Evolutionary conservation across 2,329 filamentous ascomycete genomes (phyloP).

Genomic region (Penicillium thymicola): DNA sequence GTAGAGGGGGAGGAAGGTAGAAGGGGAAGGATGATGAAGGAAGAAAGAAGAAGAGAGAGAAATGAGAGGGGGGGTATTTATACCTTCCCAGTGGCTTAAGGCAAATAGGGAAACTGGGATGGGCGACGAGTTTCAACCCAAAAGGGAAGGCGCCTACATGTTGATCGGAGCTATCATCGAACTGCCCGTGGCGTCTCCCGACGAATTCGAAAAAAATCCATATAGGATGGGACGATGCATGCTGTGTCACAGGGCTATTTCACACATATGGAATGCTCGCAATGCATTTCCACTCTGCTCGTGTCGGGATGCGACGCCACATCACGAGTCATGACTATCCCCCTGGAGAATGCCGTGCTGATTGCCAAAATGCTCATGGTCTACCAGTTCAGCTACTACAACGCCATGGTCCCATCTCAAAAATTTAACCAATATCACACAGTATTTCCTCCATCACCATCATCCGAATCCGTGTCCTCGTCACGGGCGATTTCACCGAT

Average conservation of each 20-base stretch:
- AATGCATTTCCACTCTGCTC: slow-evolving; percentile 20
- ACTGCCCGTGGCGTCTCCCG: slow-evolving; percentile 18
- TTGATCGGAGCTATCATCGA: too few species aligned
- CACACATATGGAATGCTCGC: slow-evolving; percentile 22
- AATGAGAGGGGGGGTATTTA: too few species aligned
- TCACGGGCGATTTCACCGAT: slow-evolving; percentile 20
- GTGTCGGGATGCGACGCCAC: slow-evolving; percentile 17
- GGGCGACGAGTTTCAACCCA: too few species aligned
- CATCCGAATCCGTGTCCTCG: slow-evolving; percentile 24
- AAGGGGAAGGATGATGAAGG: too few species aligned
- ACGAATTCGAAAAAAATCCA: slow-evolving; percentile 24
- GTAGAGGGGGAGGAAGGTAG: too few species aligned
- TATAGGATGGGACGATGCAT: slow-evolving; percentile 33
- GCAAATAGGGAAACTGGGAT: too few species aligned
- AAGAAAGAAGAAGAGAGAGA: too few species aligned
- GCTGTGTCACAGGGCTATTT: slow-evolving; percentile 19
- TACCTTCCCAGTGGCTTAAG: too few species aligned
- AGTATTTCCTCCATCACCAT: slow-evolving; percentile 27
- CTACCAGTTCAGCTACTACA: slow-evolving; percentile 28
- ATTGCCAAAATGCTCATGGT: slow-evolving; percentile 19
- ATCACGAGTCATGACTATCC: slow-evolving; percentile 1
- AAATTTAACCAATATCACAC: neutral
- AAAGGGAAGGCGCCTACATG: too few species aligned
- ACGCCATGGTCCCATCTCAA: slow-evolving; percentile 22
- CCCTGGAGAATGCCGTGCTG: slow-evolving; percentile 4